Evolutionary conservation across 176 grass and related monocot species (phyloP).

Genomic region (Elaeis guineensis): DNA sequence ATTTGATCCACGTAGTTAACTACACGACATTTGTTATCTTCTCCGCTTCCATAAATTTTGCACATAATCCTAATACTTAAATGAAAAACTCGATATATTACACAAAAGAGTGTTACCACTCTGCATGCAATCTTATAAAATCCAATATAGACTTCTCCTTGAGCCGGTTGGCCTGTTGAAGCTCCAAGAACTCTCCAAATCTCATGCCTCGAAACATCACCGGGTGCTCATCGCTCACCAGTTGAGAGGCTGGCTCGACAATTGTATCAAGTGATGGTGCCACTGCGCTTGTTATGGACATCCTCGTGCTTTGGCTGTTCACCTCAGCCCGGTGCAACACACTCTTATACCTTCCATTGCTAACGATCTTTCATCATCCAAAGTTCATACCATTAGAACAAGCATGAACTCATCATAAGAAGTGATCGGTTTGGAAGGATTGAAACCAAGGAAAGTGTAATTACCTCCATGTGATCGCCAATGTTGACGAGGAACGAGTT

Average conservation of each 20-base stretch:
- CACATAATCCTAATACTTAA: too few species aligned
- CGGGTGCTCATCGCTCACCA: constrained; percentile 23
- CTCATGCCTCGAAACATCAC: constrained; percentile 38
- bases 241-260: constrained; percentile 38
- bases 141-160: constrained; percentile 39
- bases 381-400: too few species aligned
- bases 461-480: constrained; percentile 80
- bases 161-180: constrained; percentile 52
- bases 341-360: constrained; percentile 61
- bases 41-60: too few species aligned
- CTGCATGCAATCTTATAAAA: constrained; percentile 23
- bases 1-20: too few species aligned
- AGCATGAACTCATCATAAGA: too few species aligned
- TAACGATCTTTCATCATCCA: constrained; percentile 37
- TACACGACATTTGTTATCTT: too few species aligned
- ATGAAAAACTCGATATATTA: too few species aligned
- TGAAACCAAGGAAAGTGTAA: background rate
- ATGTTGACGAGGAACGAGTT: constrained; percentile 56
- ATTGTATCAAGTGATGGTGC: constrained; percentile 43
- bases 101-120: too few species aligned
- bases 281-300: constrained; percentile 51
- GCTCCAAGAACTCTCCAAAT: constrained; percentile 52
- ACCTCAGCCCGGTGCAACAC: constrained; percentile 53
- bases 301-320: constrained; percentile 30
- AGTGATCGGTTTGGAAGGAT: too few species aligned